phyloP scores from a whole-genome alignment of 164 flowering plant species.

The Liquidambar formosana region DNA sequence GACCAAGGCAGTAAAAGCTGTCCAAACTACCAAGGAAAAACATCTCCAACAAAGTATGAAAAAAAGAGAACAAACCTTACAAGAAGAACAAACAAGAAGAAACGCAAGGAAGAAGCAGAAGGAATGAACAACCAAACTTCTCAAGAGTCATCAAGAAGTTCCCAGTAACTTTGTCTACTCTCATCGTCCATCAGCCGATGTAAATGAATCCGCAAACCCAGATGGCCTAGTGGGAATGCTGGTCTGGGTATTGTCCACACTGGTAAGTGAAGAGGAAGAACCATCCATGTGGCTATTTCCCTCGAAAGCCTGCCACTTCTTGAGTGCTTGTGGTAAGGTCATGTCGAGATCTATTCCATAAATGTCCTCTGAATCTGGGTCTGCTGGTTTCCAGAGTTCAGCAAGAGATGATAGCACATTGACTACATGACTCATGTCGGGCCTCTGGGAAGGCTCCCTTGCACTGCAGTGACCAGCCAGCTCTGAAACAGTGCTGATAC shows the following conservation, averaged over 20 bases:
- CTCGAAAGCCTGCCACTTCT: conserved; percentile 82
- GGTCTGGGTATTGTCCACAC: conserved; percentile 53
- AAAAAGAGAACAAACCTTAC: conserved; percentile 4
- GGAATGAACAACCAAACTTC: conserved; percentile 11
- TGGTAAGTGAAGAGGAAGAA: conserved; percentile 38
- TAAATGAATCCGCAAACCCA: conserved; percentile 61
- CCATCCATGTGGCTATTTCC: conserved; percentile 39
- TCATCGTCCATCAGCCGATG: conserved; percentile 48
- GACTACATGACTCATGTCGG: conserved; percentile 91
- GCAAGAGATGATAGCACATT: conserved; percentile 77
- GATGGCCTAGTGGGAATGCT: conserved; percentile 61
- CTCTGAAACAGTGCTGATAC: conserved; percentile 70
- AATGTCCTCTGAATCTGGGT: conserved; percentile 56
- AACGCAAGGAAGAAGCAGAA: background rate
- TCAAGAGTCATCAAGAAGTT: background rate
- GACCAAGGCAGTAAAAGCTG: background rate
- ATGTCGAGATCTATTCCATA: conserved; percentile 68
- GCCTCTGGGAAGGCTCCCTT: conserved; percentile 85
- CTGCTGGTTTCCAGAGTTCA: conserved; percentile 81
- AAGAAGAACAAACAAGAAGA: conserved; percentile 4
- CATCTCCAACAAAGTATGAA: background rate
- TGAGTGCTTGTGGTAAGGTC: conserved; percentile 69
- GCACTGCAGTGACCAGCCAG: conserved; percentile 92
- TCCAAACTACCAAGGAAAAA: background rate
- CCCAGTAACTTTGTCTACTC: background rate